Conservation (phyloP, 2,329 filamentous ascomycete genomes). For the Pseudogymnoascus sp. region DNA sequence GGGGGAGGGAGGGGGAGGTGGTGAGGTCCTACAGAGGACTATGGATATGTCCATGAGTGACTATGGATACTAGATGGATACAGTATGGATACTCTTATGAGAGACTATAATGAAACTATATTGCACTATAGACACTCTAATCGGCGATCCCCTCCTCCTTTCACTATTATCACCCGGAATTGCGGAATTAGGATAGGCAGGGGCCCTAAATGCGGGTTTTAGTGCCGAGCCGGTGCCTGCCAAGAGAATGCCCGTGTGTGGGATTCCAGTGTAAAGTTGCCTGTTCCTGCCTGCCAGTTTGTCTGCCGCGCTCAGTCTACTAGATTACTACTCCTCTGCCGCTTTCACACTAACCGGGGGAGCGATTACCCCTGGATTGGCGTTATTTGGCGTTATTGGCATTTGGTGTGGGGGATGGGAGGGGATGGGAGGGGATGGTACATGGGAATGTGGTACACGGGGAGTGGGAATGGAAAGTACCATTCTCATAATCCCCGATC, state of each 20-base stretch:
- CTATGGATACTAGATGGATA: neutral
- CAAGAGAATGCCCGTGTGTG: no score
- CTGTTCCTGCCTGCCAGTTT: no score
- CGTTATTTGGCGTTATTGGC: neutral
- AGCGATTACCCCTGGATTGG: neutral
- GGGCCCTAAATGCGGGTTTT: neutral
- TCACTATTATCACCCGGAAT: neutral
- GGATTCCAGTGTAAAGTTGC: no score
- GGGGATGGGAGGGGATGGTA: neutral
- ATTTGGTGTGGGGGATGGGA: no score
- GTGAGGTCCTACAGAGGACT: neutral
- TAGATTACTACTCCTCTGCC: no score
- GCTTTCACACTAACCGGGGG: no score
- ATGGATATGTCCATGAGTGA: neutral
- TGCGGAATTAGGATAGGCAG: neutral
- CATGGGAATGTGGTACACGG: neutral
- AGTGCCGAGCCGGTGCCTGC: neutral
- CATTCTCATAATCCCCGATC: neutral
- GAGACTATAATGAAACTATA: neutral
- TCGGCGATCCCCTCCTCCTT: neutral
- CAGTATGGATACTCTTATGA: no score
- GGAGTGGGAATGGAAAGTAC: neutral
- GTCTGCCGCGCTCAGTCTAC: no score
- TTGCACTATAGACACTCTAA: no score
- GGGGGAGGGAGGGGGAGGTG: neutral